Evolutionary conservation across 2,329 filamentous ascomycete genomes (phyloP).

Genomic region (Aureobasidium zeae): DNA sequence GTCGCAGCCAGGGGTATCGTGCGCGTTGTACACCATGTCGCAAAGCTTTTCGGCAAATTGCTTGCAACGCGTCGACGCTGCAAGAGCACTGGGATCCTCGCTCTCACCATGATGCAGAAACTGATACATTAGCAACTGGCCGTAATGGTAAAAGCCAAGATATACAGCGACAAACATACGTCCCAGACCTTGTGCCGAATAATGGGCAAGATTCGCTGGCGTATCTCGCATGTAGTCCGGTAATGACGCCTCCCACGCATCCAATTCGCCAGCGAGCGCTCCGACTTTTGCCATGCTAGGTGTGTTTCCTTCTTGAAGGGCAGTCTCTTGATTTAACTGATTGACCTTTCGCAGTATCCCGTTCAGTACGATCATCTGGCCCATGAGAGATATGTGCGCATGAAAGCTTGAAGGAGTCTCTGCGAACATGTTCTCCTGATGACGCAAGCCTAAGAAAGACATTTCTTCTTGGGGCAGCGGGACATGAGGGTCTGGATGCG

Average conservation of each 20-base stretch:
- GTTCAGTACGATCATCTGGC: slow-evolving; percentile 3
- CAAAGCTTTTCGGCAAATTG: background rate
- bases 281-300: background rate
- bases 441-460: background rate
- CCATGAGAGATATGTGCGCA: background rate
- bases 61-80: background rate
- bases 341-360: background rate
- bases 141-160: background rate
- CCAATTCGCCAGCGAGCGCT: background rate
- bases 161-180: background rate
- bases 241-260: background rate
- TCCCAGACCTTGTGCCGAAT: slow-evolving; percentile 1
- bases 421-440: background rate
- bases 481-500: background rate
- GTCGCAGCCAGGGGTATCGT: background rate
- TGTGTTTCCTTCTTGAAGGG: background rate
- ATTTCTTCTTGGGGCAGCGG: background rate
- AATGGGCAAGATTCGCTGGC: background rate
- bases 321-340: background rate
- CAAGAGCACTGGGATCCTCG: background rate
- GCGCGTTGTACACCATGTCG: background rate
- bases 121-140: background rate
- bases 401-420: background rate
- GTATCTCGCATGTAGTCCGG: slow-evolving; percentile 1
- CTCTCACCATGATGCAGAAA: background rate